Evolutionary conservation across 257 asterid genomes (phyloP), one percentile per base, ranked within the genome.

Genomic region (Galeopsis tetrahit): DNA sequence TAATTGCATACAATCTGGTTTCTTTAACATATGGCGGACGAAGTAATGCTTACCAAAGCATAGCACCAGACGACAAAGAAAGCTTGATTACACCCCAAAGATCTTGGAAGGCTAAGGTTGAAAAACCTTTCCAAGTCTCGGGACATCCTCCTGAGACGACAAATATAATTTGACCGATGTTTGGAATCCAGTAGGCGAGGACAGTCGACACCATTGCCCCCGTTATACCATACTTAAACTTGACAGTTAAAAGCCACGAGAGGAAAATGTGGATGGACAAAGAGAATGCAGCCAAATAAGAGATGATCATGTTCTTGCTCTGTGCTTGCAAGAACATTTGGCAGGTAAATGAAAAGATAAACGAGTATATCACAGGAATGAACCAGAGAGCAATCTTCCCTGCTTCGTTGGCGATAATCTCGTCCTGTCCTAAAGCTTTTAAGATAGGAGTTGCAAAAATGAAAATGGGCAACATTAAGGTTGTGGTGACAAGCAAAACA

Each of bases 261-360:
- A 89, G 82, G 51, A 77, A 66, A 10, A 86, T 11, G 63, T 89
- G 95, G 62, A 89, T 83, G 0, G 85, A 39, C 10, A 91, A 49
- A 0, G 95, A 83, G 62, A 72, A 69, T 0, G 83, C 93, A 0
- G 96, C 88, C 63, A 91, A 69, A 57, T 89, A 89, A 0, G 95
- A 77, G 17, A 91, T 89, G 64, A 91, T 81, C 78, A 78, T 75
- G 75, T 89, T 91, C 77, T 91, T 91, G 85, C 96, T 88, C 77
- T 90, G 96, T 13, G 96, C 87, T 63, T 90, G 98, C 2, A 90
- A 74, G 78, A 71, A 92, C 86, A 90, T 90, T 79, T 92, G 98
- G 82, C 93, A 88, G 59, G 85, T 88, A 9, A 85, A 92, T 3
- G 92, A 85, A 13, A 83, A 17, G 35, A 80, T 58, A 35, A 68